Conservation (phyloP, 2,329 filamentous ascomycete species). For the Fusarium algeriense region DNA sequence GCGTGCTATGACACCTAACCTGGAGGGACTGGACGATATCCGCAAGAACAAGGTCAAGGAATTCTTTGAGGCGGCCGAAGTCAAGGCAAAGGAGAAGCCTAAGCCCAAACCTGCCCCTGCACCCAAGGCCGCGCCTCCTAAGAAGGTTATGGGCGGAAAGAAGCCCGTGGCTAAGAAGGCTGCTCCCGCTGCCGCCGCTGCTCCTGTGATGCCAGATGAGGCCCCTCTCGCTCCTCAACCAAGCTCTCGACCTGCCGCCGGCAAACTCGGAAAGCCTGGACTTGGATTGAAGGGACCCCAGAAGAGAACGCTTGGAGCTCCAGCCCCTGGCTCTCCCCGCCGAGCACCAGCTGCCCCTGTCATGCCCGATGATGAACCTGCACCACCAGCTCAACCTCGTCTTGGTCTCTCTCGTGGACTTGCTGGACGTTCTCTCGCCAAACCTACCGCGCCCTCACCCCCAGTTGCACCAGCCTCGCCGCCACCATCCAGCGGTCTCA, state of each 20-base stretch:
- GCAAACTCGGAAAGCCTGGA: slow-evolving; percentile 68
- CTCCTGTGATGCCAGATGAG: slow-evolving; percentile 59
- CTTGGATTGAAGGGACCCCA: slow-evolving; percentile 70
- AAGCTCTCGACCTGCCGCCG: slow-evolving; percentile 62
- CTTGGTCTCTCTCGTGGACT: slow-evolving; percentile 81
- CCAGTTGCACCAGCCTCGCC: slow-evolving; percentile 67
- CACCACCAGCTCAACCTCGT: slow-evolving; percentile 71
- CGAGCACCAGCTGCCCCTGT: slow-evolving; percentile 61
- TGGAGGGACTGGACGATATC: slow-evolving; percentile 95
- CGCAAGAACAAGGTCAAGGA: slow-evolving; percentile 96
- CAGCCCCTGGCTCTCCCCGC: slow-evolving; percentile 67
- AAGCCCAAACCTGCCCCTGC: slow-evolving; percentile 77
- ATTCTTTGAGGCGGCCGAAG: slow-evolving; percentile 75
- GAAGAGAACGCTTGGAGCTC: slow-evolving; percentile 64
- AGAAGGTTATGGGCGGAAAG: slow-evolving; percentile 61
- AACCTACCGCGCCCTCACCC: slow-evolving; percentile 70
- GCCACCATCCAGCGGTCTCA: slow-evolving; percentile 73
- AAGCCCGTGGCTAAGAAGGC: slow-evolving; percentile 61
- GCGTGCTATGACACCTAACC: slow-evolving; percentile 90
- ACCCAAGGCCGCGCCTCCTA: slow-evolving; percentile 63
- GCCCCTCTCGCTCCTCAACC: slow-evolving; percentile 70
- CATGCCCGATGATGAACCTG: slow-evolving; percentile 70
- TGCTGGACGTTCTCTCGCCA: slow-evolving; percentile 85
- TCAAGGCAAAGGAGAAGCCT: slow-evolving; percentile 74
- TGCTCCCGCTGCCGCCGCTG: slow-evolving; percentile 48